Percentiles rank a stretch among this genome's conserved stretches.
Conservation (phyloP, 2,329 filamentous ascomycete genomes). For the Microsporum ferrugineum region DNA sequence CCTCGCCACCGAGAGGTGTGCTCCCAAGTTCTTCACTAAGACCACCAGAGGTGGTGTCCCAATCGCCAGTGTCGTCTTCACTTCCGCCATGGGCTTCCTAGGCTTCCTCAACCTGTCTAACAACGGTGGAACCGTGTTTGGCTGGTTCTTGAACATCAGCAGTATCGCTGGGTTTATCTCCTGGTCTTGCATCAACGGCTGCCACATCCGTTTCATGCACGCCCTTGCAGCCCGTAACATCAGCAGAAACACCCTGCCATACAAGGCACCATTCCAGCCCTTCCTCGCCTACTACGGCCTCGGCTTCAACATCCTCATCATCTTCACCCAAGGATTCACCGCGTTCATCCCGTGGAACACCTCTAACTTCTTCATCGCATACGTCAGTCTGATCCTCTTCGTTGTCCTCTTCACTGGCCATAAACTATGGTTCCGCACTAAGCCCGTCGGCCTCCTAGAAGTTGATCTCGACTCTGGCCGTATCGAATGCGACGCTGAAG, state of each 20-base stretch:
- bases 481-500: constrained; percentile 24
- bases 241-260: constrained; percentile 47
- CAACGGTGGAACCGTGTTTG: constrained; percentile 50
- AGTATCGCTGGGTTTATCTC: constrained; percentile 28
- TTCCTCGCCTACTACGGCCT: constrained; percentile 55
- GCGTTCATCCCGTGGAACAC: constrained; percentile 54
- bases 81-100: constrained; percentile 47
- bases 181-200: constrained; percentile 34
- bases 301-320: constrained; percentile 53
- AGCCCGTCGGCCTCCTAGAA: constrained; percentile 29
- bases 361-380: constrained; percentile 52
- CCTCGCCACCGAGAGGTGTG: constrained; percentile 42
- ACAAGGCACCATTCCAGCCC: constrained; percentile 51
- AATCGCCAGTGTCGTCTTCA: constrained; percentile 35
- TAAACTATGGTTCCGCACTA: constrained; percentile 37
- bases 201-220: constrained; percentile 56
- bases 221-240: constrained; percentile 47
- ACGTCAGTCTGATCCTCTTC: constrained; percentile 55
- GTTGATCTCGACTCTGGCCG: constrained; percentile 36
- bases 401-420: constrained; percentile 49
- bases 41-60: constrained; percentile 36
- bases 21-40: constrained; percentile 33
- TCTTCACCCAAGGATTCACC: constrained; percentile 58
- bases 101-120: constrained; percentile 59
- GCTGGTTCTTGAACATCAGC: constrained; percentile 27